These are phyloP conservation scores for Tylopilus vinaceipallidus DNA, from an alignment of 768 basidiomycete genomes.

Conservation along the genomic window DNA sequence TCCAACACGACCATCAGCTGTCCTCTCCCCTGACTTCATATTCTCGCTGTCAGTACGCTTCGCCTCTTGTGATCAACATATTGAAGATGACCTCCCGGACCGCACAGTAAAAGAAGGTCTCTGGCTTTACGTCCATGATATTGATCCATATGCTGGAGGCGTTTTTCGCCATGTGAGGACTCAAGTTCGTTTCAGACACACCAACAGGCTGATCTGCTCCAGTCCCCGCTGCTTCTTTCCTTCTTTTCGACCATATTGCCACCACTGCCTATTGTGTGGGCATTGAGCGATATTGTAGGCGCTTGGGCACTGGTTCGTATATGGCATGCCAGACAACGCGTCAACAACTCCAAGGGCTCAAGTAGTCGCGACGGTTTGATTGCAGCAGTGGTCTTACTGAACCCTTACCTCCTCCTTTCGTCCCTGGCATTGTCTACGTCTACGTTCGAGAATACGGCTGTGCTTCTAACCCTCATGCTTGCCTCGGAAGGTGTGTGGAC, in stretches of 20 bases:
- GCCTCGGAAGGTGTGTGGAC: conserved; percentile 57
- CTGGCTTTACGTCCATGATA: conserved; percentile 70
- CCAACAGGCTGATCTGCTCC: not conserved
- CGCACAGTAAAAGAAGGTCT: conserved; percentile 83
- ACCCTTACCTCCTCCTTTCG: conserved; percentile 84
- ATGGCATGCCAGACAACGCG: conserved; percentile 61
- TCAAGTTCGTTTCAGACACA: not conserved
- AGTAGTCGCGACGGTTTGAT: conserved; percentile 59
- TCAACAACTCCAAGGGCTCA: conserved; percentile 32
- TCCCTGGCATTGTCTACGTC: conserved; percentile 82
- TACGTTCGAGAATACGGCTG: conserved; percentile 73
- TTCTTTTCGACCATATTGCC: conserved; percentile 74
- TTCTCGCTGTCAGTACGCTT: conserved; percentile 57
- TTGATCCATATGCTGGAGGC: conserved; percentile 87
- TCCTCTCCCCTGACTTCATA: conserved; percentile 81
- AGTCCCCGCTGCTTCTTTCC: conserved; percentile 83
- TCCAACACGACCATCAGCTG: conserved; percentile 73
- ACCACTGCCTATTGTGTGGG: conserved; percentile 63
- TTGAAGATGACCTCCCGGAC: conserved; percentile 10
- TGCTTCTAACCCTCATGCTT: conserved; percentile 65
- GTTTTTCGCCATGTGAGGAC: conserved; percentile 77
- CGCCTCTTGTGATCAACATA: not conserved
- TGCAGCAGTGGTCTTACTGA: conserved; percentile 72
- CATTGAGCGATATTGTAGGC: conserved; percentile 59
- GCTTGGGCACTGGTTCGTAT: conserved; percentile 69